These are phyloP conservation scores for Neohortaea acidophila DNA, from an alignment of 495 filamentous ascomycete genomes.

Conservation along the genomic window DNA sequence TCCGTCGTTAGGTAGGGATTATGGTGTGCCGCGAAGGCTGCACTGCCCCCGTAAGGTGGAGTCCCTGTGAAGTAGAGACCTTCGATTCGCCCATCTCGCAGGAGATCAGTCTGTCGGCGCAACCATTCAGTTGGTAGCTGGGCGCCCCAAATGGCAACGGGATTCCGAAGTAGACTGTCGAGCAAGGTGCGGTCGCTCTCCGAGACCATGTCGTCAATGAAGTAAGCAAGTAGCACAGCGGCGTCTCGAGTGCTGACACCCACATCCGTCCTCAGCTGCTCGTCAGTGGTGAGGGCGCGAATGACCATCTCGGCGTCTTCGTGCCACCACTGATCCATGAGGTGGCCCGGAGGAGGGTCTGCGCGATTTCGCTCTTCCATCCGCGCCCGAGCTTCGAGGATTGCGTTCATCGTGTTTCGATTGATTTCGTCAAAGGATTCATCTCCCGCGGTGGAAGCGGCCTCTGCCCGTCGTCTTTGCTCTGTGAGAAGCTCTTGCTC, in stretches of 20 bases:
- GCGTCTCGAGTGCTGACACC: not conserved
- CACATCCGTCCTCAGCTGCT: not conserved
- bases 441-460: too few species aligned
- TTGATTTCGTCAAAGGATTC: too few species aligned
- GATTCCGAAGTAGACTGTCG: not conserved
- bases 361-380: too few species aligned
- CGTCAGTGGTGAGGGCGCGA: not conserved
- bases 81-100: not conserved
- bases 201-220: not conserved
- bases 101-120: not conserved
- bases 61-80: not conserved
- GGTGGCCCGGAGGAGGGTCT: too few species aligned
- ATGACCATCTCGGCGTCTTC: not conserved
- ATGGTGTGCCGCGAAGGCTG: not conserved
- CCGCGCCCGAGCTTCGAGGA: too few species aligned
- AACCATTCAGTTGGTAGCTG: conserved; percentile 2
- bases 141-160: not conserved
- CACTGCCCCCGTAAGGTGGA: not conserved
- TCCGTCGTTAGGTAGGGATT: conserved; percentile 3
- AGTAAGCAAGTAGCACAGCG: not conserved
- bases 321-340: too few species aligned
- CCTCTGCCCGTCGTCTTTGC: too few species aligned
- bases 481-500: too few species aligned
- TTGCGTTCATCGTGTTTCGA: too few species aligned
- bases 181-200: not conserved